These are phyloP conservation scores for Agaricus blazei DNA, from an alignment of 768 basidiomycete genomes.

Conservation along the genomic window DNA sequence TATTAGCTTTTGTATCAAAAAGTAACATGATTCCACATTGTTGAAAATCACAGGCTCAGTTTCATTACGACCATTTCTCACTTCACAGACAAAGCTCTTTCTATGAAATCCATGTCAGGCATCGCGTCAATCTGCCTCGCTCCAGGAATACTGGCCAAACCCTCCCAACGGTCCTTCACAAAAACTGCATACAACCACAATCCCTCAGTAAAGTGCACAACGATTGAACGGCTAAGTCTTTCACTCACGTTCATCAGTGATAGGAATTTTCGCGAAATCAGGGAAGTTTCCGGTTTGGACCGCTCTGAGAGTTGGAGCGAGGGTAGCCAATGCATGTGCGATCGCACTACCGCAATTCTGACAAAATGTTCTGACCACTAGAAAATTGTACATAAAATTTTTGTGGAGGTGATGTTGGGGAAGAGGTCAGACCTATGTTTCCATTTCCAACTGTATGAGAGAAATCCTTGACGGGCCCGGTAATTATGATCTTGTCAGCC, in stretches of 20 bases:
- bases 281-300: slow-evolving; percentile 32
- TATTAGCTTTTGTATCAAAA: no score
- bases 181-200: background rate
- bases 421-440: slow-evolving; percentile 21
- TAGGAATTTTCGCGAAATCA: slow-evolving; percentile 23
- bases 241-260: slow-evolving; percentile 24
- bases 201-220: no score
- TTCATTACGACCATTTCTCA: no score
- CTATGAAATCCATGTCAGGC: background rate
- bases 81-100: no score
- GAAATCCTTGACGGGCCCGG: slow-evolving; percentile 26
- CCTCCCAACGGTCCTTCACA: background rate
- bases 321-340: slow-evolving; percentile 18
- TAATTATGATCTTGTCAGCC: slow-evolving; percentile 25
- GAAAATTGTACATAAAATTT: background rate
- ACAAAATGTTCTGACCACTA: slow-evolving; percentile 33
- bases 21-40: no score
- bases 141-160: background rate
- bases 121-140: background rate
- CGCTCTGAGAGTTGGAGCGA: slow-evolving; percentile 24
- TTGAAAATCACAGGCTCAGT: no score
- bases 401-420: no score
- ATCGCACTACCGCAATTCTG: slow-evolving; percentile 31
- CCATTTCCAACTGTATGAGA: slow-evolving; percentile 25
- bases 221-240: no score